phyloP scores from a whole-genome alignment of 495 filamentous ascomycete species.

The Xylaria bambusicola region DNA sequence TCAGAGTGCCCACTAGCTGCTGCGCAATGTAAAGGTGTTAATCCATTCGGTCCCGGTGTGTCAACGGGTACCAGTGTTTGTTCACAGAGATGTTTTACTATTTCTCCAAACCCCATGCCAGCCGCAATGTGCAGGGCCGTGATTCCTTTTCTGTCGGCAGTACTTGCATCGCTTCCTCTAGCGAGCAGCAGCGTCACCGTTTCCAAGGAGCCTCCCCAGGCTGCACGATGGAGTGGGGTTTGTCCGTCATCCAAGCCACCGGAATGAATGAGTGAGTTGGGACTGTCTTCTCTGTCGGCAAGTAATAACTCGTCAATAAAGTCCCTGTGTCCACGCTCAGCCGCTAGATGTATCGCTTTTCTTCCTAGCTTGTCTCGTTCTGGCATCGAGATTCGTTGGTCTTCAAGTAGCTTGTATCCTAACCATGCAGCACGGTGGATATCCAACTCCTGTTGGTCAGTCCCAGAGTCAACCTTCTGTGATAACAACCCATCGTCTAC shows the following conservation, averaged over 20 bases:
- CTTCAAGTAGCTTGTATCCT: neutral
- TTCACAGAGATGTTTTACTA: neutral
- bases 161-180: neutral
- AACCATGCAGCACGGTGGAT: neutral
- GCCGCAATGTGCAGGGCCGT: neutral
- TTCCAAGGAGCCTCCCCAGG: neutral
- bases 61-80: neutral
- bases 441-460: neutral
- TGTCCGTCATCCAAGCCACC: neutral
- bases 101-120: neutral
- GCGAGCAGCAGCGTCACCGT: neutral
- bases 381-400: neutral
- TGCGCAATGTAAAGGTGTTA: conserved; percentile 4
- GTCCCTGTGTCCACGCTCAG: neutral
- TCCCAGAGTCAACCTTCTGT: neutral
- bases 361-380: neutral
- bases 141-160: neutral
- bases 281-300: neutral
- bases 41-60: neutral
- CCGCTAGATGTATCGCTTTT: conserved; percentile 1
- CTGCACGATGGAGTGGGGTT: neutral
- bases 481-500: no score
- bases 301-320: neutral
- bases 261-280: neutral
- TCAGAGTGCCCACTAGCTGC: neutral